phyloP scores from a whole-genome alignment of 2,329 filamentous ascomycete species.

The Daldinia sp. region DNA sequence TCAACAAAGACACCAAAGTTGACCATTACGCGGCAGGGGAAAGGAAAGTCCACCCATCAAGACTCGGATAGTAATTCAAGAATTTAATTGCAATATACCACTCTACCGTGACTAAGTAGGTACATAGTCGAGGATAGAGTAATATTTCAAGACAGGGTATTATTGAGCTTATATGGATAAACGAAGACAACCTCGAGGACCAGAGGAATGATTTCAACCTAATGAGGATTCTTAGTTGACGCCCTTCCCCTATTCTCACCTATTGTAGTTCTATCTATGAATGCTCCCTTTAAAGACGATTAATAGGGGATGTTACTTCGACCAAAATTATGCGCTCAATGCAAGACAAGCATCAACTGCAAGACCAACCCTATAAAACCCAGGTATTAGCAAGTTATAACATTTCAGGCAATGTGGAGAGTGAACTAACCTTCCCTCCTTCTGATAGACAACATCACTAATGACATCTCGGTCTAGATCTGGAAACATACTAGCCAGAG shows the following conservation, averaged over 20 bases:
- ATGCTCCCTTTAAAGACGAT: constrained; percentile 17
- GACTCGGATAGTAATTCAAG: background rate
- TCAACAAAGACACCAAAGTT: background rate
- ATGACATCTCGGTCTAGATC: constrained; percentile 94
- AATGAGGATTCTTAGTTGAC: constrained; percentile 17
- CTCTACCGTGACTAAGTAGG: constrained; percentile 3
- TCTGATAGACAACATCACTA: constrained; percentile 94
- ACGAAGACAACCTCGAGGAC: constrained; percentile 17
- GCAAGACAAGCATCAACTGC: constrained; percentile 90
- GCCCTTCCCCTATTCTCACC: constrained; percentile 14
- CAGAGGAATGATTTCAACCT: constrained; percentile 18
- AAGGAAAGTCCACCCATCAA: background rate
- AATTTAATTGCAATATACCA: constrained; percentile 1
- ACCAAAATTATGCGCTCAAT: constrained; percentile 60
- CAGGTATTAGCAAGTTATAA: constrained; percentile 28
- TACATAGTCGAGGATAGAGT: constrained; percentile 3
- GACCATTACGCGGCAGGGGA: background rate
- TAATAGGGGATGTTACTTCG: constrained; percentile 5
- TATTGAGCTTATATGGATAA: constrained; percentile 27
- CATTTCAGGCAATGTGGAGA: background rate
- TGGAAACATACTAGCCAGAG: constrained; percentile 95
- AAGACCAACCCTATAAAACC: constrained; percentile 73
- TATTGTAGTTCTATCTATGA: constrained; percentile 17
- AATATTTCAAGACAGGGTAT: constrained; percentile 25
- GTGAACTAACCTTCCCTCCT: constrained; percentile 84